Conservation (phyloP, 371 early-diverging fungal species). For the Lichtheimia hyalospora region DNA sequence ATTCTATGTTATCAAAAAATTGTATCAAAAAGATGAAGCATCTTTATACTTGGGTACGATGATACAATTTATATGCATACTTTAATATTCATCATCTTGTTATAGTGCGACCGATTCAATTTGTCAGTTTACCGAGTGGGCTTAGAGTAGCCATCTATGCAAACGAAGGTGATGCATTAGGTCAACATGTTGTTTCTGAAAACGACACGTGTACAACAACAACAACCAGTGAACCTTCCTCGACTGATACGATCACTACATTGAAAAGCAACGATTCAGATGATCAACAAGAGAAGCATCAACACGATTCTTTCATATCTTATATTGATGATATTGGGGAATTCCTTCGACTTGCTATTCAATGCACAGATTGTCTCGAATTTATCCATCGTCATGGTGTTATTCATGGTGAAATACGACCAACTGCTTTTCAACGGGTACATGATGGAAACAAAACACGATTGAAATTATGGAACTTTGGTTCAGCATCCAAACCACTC, state of each 20-base stretch:
- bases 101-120: slow-evolving; percentile 41
- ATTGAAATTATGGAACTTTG: slow-evolving; percentile 44
- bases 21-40: slow-evolving; percentile 36
- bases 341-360: slow-evolving; percentile 44
- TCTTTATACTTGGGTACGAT: slow-evolving; percentile 30
- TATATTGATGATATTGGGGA: slow-evolving; percentile 32
- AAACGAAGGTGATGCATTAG: slow-evolving; percentile 30
- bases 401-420: slow-evolving; percentile 42
- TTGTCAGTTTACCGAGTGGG: slow-evolving; percentile 34
- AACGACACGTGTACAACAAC: background rate
- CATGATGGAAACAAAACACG: slow-evolving; percentile 24
- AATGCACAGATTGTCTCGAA: slow-evolving; percentile 42
- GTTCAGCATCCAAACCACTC: slow-evolving; percentile 32
- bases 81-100: background rate
- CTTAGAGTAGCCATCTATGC: slow-evolving; percentile 38
- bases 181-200: no score
- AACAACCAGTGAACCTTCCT: background rate
- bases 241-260: background rate
- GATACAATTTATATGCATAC: background rate
- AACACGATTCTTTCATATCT: background rate
- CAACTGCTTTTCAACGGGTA: slow-evolving; percentile 42
- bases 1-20: slow-evolving; percentile 41
- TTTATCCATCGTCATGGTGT: slow-evolving; percentile 42
- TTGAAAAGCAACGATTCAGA: no score
- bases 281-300: no score